Percentiles rank a stretch among this genome's conserved stretches.
phyloP scores from a whole-genome alignment of 1,284 basidiomycete genomes.

The Coriolopsis trogii region DNA sequence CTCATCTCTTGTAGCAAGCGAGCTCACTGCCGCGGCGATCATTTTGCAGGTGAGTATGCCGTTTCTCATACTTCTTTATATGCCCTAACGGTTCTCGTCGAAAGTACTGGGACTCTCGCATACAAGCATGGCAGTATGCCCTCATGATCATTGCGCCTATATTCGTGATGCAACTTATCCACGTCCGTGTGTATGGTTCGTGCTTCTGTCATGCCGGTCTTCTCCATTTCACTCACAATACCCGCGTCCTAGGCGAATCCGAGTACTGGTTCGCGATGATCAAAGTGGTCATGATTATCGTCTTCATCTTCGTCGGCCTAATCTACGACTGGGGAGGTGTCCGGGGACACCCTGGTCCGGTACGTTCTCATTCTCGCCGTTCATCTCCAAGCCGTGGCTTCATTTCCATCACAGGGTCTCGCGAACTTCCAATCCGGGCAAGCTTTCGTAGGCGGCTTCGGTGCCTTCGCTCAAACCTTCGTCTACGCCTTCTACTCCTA shows the following conservation, averaged over 20 bases:
- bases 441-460: constrained; percentile 57
- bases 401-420: constrained; percentile 40
- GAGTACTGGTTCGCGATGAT: constrained; percentile 39
- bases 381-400: background rate
- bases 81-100: constrained; percentile 4
- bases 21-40: constrained; percentile 46
- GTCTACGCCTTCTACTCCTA: constrained; percentile 71
- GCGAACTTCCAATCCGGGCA: constrained; percentile 54
- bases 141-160: constrained; percentile 52
- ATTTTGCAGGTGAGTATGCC: constrained; percentile 39
- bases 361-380: constrained; percentile 24
- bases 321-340: constrained; percentile 60
- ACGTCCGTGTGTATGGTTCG: constrained; percentile 52
- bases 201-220: background rate
- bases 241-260: constrained; percentile 28
- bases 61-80: background rate
- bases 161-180: constrained; percentile 46
- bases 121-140: constrained; percentile 54
- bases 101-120: constrained; percentile 45
- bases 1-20: constrained; percentile 37
- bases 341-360: constrained; percentile 54
- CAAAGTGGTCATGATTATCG: constrained; percentile 34
- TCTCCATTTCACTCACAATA: background rate
- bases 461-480: constrained; percentile 55
- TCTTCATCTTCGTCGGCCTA: constrained; percentile 37